phyloP scores from a whole-genome alignment of 2,329 filamentous ascomycete species.

The Tolypocladium album region DNA sequence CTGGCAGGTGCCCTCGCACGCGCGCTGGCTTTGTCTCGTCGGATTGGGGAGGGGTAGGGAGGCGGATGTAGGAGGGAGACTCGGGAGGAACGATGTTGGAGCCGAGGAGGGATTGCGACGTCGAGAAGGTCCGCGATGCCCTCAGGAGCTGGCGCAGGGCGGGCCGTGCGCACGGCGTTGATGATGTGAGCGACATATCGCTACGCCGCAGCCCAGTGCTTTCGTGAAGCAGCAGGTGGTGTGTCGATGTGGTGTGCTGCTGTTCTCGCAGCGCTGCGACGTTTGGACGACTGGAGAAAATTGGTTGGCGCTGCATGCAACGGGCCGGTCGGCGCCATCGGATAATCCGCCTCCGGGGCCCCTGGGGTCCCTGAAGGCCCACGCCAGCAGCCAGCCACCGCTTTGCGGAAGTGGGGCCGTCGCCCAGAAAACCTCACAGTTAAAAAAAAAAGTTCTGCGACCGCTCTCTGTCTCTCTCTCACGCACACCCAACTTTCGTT shows the following conservation, averaged over 20 bases:
- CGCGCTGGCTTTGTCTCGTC: conserved; percentile 33
- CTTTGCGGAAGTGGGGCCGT: not conserved
- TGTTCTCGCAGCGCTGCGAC: not conserved
- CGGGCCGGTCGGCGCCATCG: not conserved
- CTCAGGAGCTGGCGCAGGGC: conserved; percentile 14
- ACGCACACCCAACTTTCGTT: not conserved
- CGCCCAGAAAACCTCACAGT: not conserved
- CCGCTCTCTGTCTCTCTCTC: not conserved
- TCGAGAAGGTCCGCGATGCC: conserved; percentile 20
- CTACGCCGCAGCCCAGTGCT: not conserved
- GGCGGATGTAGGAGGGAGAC: conserved; percentile 76
- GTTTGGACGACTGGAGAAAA: not conserved
- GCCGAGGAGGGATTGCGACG: conserved; percentile 24
- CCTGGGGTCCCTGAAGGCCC: not conserved
- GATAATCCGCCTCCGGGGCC: not conserved
- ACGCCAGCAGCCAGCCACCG: not conserved
- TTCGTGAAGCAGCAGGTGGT: not conserved
- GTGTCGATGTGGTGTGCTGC: not conserved
- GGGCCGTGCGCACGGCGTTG: conserved; percentile 14
- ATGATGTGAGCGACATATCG: conserved; percentile 17
- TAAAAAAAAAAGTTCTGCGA: not conserved
- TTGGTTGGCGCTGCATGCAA: not conserved
- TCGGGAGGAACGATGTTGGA: conserved; percentile 63
- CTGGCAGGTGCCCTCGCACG: conserved; percentile 70
- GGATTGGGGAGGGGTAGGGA: conserved; percentile 68